A percentile compares a stretch with the other conserved stretches of the same genome.
phyloP scores from a whole-genome alignment of 768 basidiomycete genomes.

The Daedaleopsis nitida region DNA sequence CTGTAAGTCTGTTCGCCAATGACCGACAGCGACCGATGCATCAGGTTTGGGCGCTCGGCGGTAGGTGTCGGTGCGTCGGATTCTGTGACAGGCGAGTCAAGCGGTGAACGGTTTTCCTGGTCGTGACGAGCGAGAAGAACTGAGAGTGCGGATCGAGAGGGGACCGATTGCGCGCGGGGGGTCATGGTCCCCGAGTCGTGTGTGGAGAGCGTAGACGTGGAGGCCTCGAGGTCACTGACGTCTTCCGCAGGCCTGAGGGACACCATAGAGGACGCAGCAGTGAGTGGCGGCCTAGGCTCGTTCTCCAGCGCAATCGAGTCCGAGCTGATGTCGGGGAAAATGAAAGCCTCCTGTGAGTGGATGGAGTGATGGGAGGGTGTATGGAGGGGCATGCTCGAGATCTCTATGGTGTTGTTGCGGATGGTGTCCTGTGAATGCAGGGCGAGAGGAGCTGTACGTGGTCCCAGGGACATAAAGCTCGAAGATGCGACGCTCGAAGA shows the following conservation, averaged over 20 bases:
- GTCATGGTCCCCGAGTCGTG: conserved; percentile 20
- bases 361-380: conserved; percentile 23
- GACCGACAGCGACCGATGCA: conserved; percentile 5
- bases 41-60: conserved; percentile 13
- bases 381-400: conserved; percentile 49
- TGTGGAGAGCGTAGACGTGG: conserved; percentile 24
- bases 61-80: conserved; percentile 23
- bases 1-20: not conserved
- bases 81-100: conserved; percentile 5
- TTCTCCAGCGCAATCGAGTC: not conserved
- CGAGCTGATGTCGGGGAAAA: conserved; percentile 36
- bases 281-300: not conserved
- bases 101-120: conserved; percentile 1
- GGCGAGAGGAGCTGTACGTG: conserved; percentile 19
- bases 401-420: conserved; percentile 63
- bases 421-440: conserved; percentile 66
- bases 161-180: conserved; percentile 17
- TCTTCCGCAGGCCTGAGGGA: conserved; percentile 20
- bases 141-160: conserved; percentile 28
- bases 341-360: conserved; percentile 37
- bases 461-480: conserved; percentile 24
- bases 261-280: conserved; percentile 12
- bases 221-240: conserved; percentile 23
- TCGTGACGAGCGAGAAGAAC: conserved; percentile 26
- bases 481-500: conserved; percentile 43